A percentile compares a stretch with the other conserved stretches of the same genome.
phyloP scores from a whole-genome alignment of 345 rosid species.

The Tarenaya hassleriana region DNA sequence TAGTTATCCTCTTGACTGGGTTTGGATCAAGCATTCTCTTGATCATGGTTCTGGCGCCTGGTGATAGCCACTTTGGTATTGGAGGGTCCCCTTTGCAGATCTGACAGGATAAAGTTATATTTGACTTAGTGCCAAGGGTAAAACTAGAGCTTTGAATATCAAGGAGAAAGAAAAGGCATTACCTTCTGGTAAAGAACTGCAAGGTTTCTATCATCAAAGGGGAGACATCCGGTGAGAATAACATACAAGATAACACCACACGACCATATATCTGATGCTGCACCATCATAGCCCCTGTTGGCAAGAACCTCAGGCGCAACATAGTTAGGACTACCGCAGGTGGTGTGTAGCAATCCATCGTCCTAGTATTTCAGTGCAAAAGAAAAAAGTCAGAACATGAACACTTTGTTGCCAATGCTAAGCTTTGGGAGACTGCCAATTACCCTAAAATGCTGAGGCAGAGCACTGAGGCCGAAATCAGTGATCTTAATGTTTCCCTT shows the following conservation, averaged over 20 bases:
- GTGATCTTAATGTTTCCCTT: slow-evolving; percentile 79
- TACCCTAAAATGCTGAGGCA: slow-evolving; percentile 93
- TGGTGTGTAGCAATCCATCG: slow-evolving; percentile 89
- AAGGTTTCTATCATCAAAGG: slow-evolving; percentile 92
- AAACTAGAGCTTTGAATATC: not conserved
- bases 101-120: slow-evolving; percentile 29
- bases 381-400: slow-evolving; percentile 4
- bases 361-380: slow-evolving; percentile 35
- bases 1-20: slow-evolving; percentile 57
- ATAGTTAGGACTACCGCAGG: slow-evolving; percentile 98
- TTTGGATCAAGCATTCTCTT: slow-evolving; percentile 82
- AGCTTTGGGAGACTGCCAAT: slow-evolving; percentile 5
- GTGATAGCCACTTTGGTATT: slow-evolving; percentile 73
- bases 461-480: slow-evolving; percentile 95
- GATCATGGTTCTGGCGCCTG: slow-evolving; percentile 68
- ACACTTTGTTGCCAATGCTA: not conserved
- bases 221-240: slow-evolving; percentile 78
- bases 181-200: slow-evolving; percentile 95
- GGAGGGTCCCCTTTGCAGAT: slow-evolving; percentile 82
- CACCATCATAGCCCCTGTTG: slow-evolving; percentile 84
- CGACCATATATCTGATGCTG: slow-evolving; percentile 89
- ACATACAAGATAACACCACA: slow-evolving; percentile 90
- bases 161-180: slow-evolving; percentile 6
- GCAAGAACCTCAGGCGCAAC: slow-evolving; percentile 93
- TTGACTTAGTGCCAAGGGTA: not conserved